A percentile compares a stretch with the other conserved stretches of the same genome.
Evolutionary conservation across 352 stramenopile genomes (phyloP).

Genomic region (Phytophthora citricola): DNA sequence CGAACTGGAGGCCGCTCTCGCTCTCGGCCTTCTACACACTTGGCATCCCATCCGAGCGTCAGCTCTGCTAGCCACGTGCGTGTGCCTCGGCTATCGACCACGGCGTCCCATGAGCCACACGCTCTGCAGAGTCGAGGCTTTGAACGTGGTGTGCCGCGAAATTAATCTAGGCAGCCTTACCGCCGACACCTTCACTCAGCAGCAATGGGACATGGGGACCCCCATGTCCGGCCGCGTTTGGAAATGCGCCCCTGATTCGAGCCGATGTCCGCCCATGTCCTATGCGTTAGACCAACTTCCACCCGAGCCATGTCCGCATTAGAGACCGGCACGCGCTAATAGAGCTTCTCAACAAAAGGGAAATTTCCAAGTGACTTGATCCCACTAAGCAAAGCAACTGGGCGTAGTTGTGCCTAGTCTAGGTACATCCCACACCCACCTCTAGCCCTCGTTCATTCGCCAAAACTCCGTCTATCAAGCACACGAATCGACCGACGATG

Average conservation of each 20-base stretch:
- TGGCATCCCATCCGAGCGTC: conserved; percentile 7
- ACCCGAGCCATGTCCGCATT: background rate
- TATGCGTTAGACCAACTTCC: background rate
- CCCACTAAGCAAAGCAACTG: conserved; percentile 3
- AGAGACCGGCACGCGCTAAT: too few relatives aligned
- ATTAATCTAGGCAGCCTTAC: conserved; percentile 9
- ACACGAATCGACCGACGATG: conserved; percentile 20
- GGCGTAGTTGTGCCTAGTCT: background rate
- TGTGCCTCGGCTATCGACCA: conserved; percentile 10
- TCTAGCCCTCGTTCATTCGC: conserved; percentile 24
- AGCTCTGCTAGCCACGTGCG: conserved; percentile 10
- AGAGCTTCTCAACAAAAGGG: background rate
- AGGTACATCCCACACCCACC: background rate
- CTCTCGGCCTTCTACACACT: conserved; percentile 9
- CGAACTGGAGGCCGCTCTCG: background rate
- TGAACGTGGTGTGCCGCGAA: background rate
- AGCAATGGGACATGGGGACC: background rate
- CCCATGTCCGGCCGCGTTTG: conserved; percentile 3
- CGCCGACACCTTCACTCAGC: conserved; percentile 13
- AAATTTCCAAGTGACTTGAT: background rate
- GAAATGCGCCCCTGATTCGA: background rate
- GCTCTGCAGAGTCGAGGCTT: conserved; percentile 22
- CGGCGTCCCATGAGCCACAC: conserved; percentile 16
- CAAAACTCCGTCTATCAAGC: conserved; percentile 13
- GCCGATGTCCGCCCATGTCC: conserved; percentile 24